These are phyloP conservation scores for Mucor racemosus DNA, from an alignment of 371 early-diverging fungal genomes.

Conservation along the genomic window DNA sequence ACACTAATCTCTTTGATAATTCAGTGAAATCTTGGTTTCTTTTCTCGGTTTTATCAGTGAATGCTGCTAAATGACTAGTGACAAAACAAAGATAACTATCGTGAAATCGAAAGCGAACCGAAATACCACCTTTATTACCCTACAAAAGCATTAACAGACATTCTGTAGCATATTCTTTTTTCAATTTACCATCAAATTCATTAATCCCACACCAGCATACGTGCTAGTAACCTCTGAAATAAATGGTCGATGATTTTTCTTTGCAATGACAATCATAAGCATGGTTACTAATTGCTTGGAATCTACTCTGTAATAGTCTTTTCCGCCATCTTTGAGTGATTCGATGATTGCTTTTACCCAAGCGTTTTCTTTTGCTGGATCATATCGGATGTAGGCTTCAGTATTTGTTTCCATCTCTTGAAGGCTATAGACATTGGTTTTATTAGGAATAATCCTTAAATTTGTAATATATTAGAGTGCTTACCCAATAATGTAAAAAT, in stretches of 20 bases:
- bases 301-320: slow-evolving; percentile 63
- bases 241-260: slow-evolving; percentile 50
- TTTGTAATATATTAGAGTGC: neutral
- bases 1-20: slow-evolving; percentile 74
- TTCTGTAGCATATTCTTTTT: neutral
- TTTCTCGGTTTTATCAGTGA: slow-evolving; percentile 73
- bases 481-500: slow-evolving; percentile 80
- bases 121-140: slow-evolving; percentile 96
- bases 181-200: slow-evolving; percentile 78
- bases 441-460: neutral
- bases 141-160: slow-evolving; percentile 21
- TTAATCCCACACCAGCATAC: slow-evolving; percentile 76
- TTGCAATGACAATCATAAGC: slow-evolving; percentile 80
- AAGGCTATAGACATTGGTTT: slow-evolving; percentile 52
- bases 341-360: slow-evolving; percentile 81
- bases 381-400: slow-evolving; percentile 83
- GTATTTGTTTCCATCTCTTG: slow-evolving; percentile 90
- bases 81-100: slow-evolving; percentile 89
- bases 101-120: slow-evolving; percentile 73
- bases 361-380: slow-evolving; percentile 74
- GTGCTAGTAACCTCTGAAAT: slow-evolving; percentile 66
- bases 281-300: slow-evolving; percentile 88
- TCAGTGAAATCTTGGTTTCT: slow-evolving; percentile 91
- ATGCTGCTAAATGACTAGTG: slow-evolving; percentile 91
- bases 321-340: slow-evolving; percentile 57